Conservation (phyloP, 176 grass and related monocot species). For the Aegilops sharonensis region DNA sequence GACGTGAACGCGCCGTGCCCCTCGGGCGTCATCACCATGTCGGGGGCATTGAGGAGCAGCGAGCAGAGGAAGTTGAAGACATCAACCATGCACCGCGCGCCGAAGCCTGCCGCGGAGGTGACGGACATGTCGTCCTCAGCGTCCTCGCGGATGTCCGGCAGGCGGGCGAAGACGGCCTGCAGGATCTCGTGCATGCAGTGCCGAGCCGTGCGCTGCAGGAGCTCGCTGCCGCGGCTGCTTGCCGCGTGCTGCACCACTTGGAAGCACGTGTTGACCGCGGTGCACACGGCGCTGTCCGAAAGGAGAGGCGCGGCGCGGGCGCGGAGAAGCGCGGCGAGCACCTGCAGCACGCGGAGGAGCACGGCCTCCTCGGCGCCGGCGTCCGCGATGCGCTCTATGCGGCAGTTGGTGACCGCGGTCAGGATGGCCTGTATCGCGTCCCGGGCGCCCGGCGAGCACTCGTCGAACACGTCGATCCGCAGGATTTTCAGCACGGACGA, state of each 20-base stretch:
- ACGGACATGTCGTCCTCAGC: constrained; percentile 18
- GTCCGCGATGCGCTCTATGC: constrained; percentile 68
- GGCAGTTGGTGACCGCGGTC: constrained; percentile 57
- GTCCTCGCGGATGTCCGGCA: constrained; percentile 54
- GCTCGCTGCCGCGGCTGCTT: constrained; percentile 51
- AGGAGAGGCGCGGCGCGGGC: constrained; percentile 66
- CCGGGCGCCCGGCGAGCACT: constrained; percentile 74
- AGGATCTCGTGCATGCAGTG: constrained; percentile 88
- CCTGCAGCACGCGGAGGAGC: constrained; percentile 80
- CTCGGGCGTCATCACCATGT: constrained; percentile 48
- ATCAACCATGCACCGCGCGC: constrained; percentile 76
- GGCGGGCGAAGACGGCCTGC: constrained; percentile 62
- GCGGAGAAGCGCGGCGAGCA: constrained; percentile 55
- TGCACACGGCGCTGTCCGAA: constrained; percentile 67
- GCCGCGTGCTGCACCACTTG: constrained; percentile 85
- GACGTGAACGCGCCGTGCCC: constrained; percentile 57
- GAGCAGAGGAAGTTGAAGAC: constrained; percentile 92
- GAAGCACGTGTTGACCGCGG: constrained; percentile 84
- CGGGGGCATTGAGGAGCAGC: constrained; percentile 59
- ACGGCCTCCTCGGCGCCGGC: constrained; percentile 72
- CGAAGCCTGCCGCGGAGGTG: constrained; percentile 47
- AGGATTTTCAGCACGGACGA: constrained; percentile 86
- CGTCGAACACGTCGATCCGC: constrained; percentile 80
- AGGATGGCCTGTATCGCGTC: constrained; percentile 73
- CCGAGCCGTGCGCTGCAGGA: constrained; percentile 72